Conservation (phyloP, 2,329 filamentous ascomycete species). For the Aspergillus transmontanensis region DNA sequence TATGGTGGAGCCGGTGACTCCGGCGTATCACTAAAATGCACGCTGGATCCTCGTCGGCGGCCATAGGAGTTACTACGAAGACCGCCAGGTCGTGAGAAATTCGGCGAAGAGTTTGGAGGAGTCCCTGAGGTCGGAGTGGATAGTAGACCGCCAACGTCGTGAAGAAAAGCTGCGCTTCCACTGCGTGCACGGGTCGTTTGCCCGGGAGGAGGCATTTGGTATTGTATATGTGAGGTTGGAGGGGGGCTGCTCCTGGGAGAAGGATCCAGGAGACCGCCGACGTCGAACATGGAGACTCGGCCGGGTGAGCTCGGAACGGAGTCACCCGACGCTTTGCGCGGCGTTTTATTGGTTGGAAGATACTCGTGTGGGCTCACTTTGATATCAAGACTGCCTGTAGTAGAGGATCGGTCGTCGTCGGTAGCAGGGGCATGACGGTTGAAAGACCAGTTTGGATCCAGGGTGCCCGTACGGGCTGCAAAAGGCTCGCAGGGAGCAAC, state of each 20-base stretch:
- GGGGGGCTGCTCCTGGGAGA: conserved; percentile 7
- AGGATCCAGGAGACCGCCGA: conserved; percentile 71
- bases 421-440: conserved; percentile 20
- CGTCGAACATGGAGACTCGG: conserved; percentile 80
- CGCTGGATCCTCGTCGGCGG: conserved; percentile 18
- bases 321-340: conserved; percentile 38
- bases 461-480: conserved; percentile 27
- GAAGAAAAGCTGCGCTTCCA: conserved; percentile 35
- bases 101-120: neutral
- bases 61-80: conserved; percentile 13
- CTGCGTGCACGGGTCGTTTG: conserved; percentile 14
- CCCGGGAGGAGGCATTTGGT: conserved; percentile 3
- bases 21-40: conserved; percentile 19
- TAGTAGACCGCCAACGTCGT: conserved; percentile 38
- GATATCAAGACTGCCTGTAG: conserved; percentile 34
- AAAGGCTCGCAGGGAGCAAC: conserved; percentile 36
- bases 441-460: conserved; percentile 40
- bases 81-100: conserved; percentile 17
- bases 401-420: conserved; percentile 33
- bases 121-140: conserved; percentile 10
- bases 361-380: conserved; percentile 40
- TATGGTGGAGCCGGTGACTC: conserved; percentile 23
- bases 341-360: conserved; percentile 32
- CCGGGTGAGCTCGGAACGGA: conserved; percentile 51
- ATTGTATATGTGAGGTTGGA: conserved; percentile 9